A percentile compares a stretch with the other conserved stretches of the same genome.
phyloP scores from a whole-genome alignment of 2,329 filamentous ascomycete genomes.

The Ophiosphaerella herpotricha region DNA sequence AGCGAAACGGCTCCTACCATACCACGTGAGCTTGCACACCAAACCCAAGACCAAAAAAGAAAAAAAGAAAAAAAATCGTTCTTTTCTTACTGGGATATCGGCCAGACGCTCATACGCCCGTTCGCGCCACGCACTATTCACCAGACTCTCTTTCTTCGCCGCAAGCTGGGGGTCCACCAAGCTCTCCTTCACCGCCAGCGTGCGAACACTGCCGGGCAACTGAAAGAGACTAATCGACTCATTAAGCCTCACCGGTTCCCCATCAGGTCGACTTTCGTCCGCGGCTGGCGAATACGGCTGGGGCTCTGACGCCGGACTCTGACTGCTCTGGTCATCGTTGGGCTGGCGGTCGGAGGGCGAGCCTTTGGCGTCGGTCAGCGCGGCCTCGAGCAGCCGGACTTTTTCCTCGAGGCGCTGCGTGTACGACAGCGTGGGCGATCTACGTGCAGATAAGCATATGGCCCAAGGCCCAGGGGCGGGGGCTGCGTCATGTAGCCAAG shows the following conservation, averaged over 20 bases:
- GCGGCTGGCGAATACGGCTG: neutral
- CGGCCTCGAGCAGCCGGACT: constrained; percentile 6
- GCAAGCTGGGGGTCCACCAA: constrained; percentile 2
- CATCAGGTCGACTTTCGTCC: neutral
- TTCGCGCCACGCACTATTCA: constrained; percentile 13
- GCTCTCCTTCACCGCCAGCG: neutral
- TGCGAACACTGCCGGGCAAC: constrained; percentile 3
- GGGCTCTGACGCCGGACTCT: neutral
- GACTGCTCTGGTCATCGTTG: too few relatives aligned
- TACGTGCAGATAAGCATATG: neutral
- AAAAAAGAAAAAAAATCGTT: too few relatives aligned
- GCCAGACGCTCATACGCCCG: constrained; percentile 11
- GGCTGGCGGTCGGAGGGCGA: neutral
- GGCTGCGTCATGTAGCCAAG: too few relatives aligned
- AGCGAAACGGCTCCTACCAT: constrained; percentile 12
- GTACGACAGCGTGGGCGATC: constrained; percentile 12
- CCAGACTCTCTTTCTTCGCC: constrained; percentile 8
- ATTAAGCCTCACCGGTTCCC: constrained; percentile 5
- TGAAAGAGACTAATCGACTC: constrained; percentile 14
- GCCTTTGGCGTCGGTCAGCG: neutral
- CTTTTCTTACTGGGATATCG: constrained; percentile 9
- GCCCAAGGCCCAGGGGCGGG: too few relatives aligned
- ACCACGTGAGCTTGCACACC: neutral
- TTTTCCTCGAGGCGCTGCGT: constrained; percentile 11
- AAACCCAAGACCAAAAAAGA: neutral